Percentiles rank a stretch among this genome's conserved stretches.
These are phyloP conservation scores for Termitomyces sp. DNA, from an alignment of 768 basidiomycete species.

Conservation along the genomic window DNA sequence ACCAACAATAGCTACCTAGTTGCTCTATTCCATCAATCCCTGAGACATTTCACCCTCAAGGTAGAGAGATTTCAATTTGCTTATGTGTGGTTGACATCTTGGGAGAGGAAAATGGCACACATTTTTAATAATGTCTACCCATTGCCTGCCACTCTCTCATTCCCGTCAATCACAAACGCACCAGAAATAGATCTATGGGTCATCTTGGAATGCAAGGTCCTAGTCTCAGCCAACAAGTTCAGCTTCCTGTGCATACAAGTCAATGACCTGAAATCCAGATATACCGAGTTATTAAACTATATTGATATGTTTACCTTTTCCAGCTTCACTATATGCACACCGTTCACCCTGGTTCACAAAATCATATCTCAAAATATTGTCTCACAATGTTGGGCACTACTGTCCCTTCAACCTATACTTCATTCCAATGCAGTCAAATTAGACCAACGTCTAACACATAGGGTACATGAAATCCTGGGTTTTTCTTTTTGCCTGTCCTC, in stretches of 20 bases:
- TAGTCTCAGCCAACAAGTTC: no score
- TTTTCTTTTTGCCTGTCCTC: slow-evolving; percentile 19
- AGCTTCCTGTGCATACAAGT: no score
- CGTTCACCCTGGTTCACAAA: slow-evolving; percentile 16
- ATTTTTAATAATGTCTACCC: no score
- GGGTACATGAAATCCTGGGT: slow-evolving; percentile 15
- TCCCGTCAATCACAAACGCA: no score
- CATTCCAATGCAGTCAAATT: slow-evolving; percentile 11
- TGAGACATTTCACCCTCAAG: background rate
- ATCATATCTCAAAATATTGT: slow-evolving; percentile 19
- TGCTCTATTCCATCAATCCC: background rate
- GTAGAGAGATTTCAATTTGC: background rate
- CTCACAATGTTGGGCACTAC: slow-evolving; percentile 9
- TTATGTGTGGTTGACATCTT: background rate
- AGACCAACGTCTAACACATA: slow-evolving; percentile 7
- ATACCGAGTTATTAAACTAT: slow-evolving; percentile 9
- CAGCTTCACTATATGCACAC: slow-evolving; percentile 2
- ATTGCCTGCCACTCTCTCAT: no score
- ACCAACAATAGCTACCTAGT: no score
- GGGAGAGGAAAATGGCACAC: background rate
- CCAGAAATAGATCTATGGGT: no score
- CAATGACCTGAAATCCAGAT: no score
- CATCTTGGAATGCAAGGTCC: no score
- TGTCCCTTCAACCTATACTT: slow-evolving; percentile 15
- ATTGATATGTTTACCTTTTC: slow-evolving; percentile 21